Evolutionary conservation across 179 eudicot genomes (phyloP), one percentile per base, ranked within the genome.

Genomic region (Vitellaria paradoxa): DNA sequence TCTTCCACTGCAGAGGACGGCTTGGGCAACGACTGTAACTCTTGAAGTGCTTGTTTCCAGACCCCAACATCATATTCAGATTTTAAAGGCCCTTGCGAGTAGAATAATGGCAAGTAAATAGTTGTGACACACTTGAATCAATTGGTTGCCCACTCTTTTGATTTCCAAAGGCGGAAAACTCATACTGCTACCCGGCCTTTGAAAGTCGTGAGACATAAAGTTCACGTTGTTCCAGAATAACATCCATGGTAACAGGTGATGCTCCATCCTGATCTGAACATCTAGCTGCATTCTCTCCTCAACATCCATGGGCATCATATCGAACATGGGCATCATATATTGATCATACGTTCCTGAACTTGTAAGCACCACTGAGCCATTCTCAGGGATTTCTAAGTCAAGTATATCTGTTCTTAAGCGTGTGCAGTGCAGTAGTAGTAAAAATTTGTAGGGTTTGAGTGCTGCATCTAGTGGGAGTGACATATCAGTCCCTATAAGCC

Each of bases 41-140:
- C 71, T 46, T 45, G 52, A n/a, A 68, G 14, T 2, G 71, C 71
- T 2, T 3, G 53, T 20, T 18, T 10, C 71, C 71, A 68, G 49
- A 68, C 55, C 13, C 23, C 7, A 11, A 5, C 9, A n/a, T 68
- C 17, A n/a, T 13, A 45, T 23, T 45, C 55, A 68, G 7, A 18
- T 45, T 68, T 45, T 10, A 68, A 68, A 53, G 4, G 71, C 71
- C 71, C 55, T 46, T 68, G 71, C 55, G 11, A 68, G 71, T 46
- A 68, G 55, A 68, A 68, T 0, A 7, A 68, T 68, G 24, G 71
- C 71, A n/a, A 68, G 71, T 68, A 68, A 45, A 68, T 46, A 55
- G 26, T 20, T 21, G 4, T 68, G 71, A 20, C 71, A 68, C 0
- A 8, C 15, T 46, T 68, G 8, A 68, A 68, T 46, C 13, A 68